phyloP scores from a whole-genome alignment of 2,329 filamentous ascomycete genomes.

The Penicillium sp. region DNA sequence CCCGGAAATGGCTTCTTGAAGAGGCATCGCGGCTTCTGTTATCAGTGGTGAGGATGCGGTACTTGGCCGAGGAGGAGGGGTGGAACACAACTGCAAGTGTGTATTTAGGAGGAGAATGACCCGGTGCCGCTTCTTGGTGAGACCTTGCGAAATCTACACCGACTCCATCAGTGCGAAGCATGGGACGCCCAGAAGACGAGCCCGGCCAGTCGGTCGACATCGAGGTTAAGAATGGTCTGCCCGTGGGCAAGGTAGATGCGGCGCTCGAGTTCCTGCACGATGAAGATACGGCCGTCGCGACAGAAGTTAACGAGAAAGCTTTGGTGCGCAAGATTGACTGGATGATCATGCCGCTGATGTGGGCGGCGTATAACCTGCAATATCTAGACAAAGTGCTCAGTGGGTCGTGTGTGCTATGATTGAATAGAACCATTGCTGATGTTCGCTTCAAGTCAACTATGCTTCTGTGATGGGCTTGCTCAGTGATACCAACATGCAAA shows the following conservation, averaged over 20 bases:
- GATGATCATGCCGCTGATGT: slow-evolving; percentile 51
- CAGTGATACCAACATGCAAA: slow-evolving; percentile 50
- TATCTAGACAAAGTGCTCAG: slow-evolving; percentile 56
- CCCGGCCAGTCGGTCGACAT: slow-evolving; percentile 6
- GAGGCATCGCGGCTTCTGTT: neutral
- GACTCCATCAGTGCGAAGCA: neutral
- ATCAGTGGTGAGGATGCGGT: neutral
- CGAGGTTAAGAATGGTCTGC: slow-evolving; percentile 13
- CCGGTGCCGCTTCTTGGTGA: neutral
- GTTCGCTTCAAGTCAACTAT: slow-evolving; percentile 39
- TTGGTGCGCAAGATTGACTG: slow-evolving; percentile 37
- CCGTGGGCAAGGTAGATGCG: slow-evolving; percentile 32
- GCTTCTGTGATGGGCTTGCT: slow-evolving; percentile 59
- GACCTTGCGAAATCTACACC: neutral
- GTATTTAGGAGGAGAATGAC: slow-evolving; percentile 3
- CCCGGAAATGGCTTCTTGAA: neutral
- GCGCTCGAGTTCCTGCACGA: slow-evolving; percentile 33
- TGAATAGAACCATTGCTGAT: neutral
- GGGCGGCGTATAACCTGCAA: slow-evolving; percentile 55
- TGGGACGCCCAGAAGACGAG: slow-evolving; percentile 1
- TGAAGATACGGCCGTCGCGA: slow-evolving; percentile 24
- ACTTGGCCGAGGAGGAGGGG: neutral
- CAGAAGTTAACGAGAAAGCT: slow-evolving; percentile 29
- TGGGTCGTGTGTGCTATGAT: slow-evolving; percentile 26
- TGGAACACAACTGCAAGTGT: neutral